A percentile compares a stretch with the other conserved stretches of the same genome.
Evolutionary conservation across 208 protist species (phyloP).

Genomic region (Acanthamoeba royreba): DNA sequence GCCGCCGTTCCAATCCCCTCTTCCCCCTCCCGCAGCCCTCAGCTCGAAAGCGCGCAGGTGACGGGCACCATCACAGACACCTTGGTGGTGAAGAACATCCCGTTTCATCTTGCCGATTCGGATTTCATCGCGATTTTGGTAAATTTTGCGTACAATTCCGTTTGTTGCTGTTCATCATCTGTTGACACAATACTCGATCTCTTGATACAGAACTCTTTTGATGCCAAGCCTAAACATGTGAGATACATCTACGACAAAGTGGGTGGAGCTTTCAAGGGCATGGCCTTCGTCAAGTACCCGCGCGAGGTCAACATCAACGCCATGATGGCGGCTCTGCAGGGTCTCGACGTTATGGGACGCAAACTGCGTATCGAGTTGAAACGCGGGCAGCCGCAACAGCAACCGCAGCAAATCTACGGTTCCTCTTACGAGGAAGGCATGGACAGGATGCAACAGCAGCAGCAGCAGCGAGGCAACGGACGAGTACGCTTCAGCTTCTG

Average conservation of each 20-base stretch:
- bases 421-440: background rate
- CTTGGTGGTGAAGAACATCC: background rate
- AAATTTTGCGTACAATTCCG: background rate
- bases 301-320: background rate
- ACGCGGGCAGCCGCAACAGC: background rate
- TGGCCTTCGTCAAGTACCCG: background rate
- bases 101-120: background rate
- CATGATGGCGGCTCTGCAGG: background rate
- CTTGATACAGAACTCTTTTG: background rate
- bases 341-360: background rate
- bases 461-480: background rate
- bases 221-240: background rate
- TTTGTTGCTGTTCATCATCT: background rate
- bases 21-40: background rate
- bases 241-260: constrained; percentile 3
- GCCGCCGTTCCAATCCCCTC: background rate
- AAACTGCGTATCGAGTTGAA: background rate
- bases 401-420: background rate
- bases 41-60: background rate
- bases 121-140: constrained; percentile 15
- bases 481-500: background rate
- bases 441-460: background rate
- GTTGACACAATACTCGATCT: background rate
- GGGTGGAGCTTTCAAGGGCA: background rate
- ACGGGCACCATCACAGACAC: background rate